Evolutionary conservation across 2,329 filamentous ascomycete genomes (phyloP).

Genomic region (Aspergillus terreus): DNA sequence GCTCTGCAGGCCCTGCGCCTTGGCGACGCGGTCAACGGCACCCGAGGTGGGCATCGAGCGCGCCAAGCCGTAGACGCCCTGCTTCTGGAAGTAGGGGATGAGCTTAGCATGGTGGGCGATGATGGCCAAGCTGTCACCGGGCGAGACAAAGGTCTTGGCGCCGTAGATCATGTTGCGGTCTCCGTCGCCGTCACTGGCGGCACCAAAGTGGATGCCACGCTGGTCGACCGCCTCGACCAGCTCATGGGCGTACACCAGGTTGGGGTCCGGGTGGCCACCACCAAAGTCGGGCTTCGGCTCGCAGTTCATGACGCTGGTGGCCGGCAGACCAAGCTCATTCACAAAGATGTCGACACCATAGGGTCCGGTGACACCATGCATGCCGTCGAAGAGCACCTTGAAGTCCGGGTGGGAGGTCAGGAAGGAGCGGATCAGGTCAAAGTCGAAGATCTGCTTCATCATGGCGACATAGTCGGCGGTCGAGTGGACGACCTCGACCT

Average conservation of each 20-base stretch:
- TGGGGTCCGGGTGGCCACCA: slow-evolving; percentile 95
- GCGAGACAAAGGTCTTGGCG: slow-evolving; percentile 91
- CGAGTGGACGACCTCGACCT: slow-evolving; percentile 94
- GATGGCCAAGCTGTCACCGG: slow-evolving; percentile 94
- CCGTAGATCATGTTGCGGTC: slow-evolving; percentile 99
- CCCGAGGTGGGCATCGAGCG: slow-evolving; percentile 97
- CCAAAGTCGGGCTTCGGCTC: slow-evolving; percentile 90
- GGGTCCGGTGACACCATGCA: slow-evolving; percentile 90
- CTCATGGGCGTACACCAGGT: slow-evolving; percentile 93
- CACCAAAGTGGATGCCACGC: slow-evolving; percentile 88
- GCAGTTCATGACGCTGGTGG: slow-evolving; percentile 82
- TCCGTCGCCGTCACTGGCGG: slow-evolving; percentile 92
- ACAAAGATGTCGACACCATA: slow-evolving; percentile 96
- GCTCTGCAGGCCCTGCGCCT: slow-evolving; percentile 83
- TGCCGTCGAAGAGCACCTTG: slow-evolving; percentile 93
- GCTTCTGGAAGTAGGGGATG: slow-evolving; percentile 97
- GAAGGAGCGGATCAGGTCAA: slow-evolving; percentile 91
- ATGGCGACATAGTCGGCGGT: slow-evolving; percentile 87
- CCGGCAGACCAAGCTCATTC: slow-evolving; percentile 80
- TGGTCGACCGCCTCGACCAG: slow-evolving; percentile 92
- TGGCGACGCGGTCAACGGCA: slow-evolving; percentile 91
- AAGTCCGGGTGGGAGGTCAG: slow-evolving; percentile 83
- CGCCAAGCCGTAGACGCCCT: slow-evolving; percentile 91
- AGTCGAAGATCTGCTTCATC: slow-evolving; percentile 99
- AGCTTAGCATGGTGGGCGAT: slow-evolving; percentile 95